These are phyloP conservation scores for Boletellus dicymbophilus DNA, from an alignment of 1,284 basidiomycete species.

Conservation along the genomic window DNA sequence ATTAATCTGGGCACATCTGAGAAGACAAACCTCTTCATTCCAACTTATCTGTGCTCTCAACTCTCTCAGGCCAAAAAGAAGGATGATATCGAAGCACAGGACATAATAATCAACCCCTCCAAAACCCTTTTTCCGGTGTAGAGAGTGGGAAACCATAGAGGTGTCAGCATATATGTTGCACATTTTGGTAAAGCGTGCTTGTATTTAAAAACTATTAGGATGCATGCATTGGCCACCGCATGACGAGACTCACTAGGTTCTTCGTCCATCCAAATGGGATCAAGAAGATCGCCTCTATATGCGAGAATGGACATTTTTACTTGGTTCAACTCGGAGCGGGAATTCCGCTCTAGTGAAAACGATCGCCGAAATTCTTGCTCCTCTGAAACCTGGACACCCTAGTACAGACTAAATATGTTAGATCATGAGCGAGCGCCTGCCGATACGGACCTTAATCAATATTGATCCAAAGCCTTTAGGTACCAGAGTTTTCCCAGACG, in stretches of 20 bases:
- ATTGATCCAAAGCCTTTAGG: slow-evolving; percentile 33
- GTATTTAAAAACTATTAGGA: no score
- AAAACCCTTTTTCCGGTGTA: slow-evolving; percentile 15
- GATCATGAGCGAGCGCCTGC: no score
- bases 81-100: slow-evolving; percentile 39
- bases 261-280: slow-evolving; percentile 27
- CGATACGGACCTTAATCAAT: slow-evolving; percentile 32
- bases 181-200: slow-evolving; percentile 37
- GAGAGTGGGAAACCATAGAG: slow-evolving; percentile 27
- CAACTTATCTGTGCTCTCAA: slow-evolving; percentile 46
- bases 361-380: slow-evolving; percentile 33
- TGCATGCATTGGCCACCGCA: no score
- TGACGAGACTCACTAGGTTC: no score
- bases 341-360: slow-evolving; percentile 23
- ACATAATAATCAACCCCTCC: slow-evolving; percentile 33
- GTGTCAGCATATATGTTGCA: slow-evolving; percentile 42
- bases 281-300: slow-evolving; percentile 26
- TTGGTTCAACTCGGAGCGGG: slow-evolving; percentile 19
- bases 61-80: slow-evolving; percentile 48
- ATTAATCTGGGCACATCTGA: no score
- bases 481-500: slow-evolving; percentile 25
- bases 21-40: slow-evolving; percentile 40
- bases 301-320: slow-evolving; percentile 27
- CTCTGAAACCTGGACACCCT: slow-evolving; percentile 37
- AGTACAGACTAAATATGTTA: no score